A percentile compares a stretch with the other conserved stretches of the same genome.
Evolutionary conservation across 2,329 filamentous ascomycete species (phyloP).

Genomic region (Teratosphaeria gauchensis): DNA sequence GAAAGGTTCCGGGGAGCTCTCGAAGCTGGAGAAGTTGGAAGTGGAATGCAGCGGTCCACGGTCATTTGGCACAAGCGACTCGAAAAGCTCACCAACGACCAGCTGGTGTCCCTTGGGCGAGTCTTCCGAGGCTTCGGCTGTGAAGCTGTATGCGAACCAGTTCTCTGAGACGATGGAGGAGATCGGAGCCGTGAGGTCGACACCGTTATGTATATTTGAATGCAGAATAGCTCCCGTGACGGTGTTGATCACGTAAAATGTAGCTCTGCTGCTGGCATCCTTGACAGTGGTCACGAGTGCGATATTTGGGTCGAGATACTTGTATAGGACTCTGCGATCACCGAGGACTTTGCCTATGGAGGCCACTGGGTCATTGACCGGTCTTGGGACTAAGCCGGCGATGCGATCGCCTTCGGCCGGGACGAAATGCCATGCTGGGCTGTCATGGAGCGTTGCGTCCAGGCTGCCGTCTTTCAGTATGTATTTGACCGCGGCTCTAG

Average conservation of each 20-base stretch:
- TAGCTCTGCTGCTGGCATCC: conserved; percentile 49
- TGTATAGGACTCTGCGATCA: conserved; percentile 89
- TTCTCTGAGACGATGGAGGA: conserved; percentile 80
- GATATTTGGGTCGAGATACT: conserved; percentile 86
- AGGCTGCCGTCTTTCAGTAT: conserved; percentile 18
- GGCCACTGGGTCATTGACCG: conserved; percentile 74
- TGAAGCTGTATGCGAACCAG: conserved; percentile 83
- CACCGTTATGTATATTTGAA: conserved; percentile 58
- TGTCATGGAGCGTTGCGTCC: conserved; percentile 13
- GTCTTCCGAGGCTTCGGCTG: conserved; percentile 41
- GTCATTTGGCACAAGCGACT: conserved; percentile 73
- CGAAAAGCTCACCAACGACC: conserved; percentile 79
- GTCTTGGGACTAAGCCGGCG: conserved; percentile 55
- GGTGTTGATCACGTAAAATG: conserved; percentile 73
- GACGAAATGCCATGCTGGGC: conserved; percentile 58
- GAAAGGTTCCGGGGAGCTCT: conserved; percentile 58
- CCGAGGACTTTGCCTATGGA: conserved; percentile 92
- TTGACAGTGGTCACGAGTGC: conserved; percentile 63
- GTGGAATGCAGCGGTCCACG: conserved; percentile 65
- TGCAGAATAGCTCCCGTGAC: conserved; percentile 74
- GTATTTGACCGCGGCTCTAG: conserved; percentile 8
- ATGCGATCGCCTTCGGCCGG: conserved; percentile 59
- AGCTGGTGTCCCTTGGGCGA: conserved; percentile 74
- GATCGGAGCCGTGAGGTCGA: conserved; percentile 66
- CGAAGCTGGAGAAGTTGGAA: conserved; percentile 67